Evolutionary conservation across 495 filamentous ascomycete genomes (phyloP), one percentile per base, ranked within the genome.

Genomic region (Xylaria acuta): DNA sequence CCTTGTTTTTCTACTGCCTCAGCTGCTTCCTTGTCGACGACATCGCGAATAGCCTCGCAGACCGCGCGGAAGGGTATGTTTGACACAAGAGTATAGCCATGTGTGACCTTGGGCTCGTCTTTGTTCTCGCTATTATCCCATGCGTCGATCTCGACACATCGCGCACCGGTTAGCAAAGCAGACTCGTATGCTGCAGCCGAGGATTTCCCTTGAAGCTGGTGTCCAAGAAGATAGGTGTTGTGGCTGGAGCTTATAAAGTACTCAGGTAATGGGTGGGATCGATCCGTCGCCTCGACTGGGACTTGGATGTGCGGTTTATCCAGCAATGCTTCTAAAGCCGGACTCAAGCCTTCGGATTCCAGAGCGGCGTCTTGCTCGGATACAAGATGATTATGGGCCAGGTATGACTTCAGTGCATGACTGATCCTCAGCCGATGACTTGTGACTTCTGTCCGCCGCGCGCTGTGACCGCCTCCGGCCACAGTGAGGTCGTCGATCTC

Each of bases 91-190:
- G 86, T 89, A 66, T 83, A 88, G 0, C 86, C 86, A 65, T 89
- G 86, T 5, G 87, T 89, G 43, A 88, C 86, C 71, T 88, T 88
- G 0, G 86, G 87, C 65, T 88, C 87, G 16, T 82, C 79, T 9
- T 66, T 71, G 68, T 86, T 71, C 32, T 88, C 83, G 20, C 81
- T 74, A 65, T 86, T 79, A 70, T 89, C 85, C 86, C 87, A 89
- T 12, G 85, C 87, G 69, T 88, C 86, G 49, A 89, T 89, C 75
- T 89, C 87, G n/a, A 89, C 84, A 70, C 87, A 89, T 18, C 86
- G 74, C 8, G 86, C 84, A 22, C 87, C 87, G 5, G 85, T 80
- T 7, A 74, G 76, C 22, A 89, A 79, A 0, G 85, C 84, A 4
- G 77, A 82, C 68, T 86, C 80, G 71, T 89, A 89, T 11, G 84